Evolutionary conservation across 2,329 filamentous ascomycete genomes (phyloP).

Genomic region (Pseudohalonectria lignicola): DNA sequence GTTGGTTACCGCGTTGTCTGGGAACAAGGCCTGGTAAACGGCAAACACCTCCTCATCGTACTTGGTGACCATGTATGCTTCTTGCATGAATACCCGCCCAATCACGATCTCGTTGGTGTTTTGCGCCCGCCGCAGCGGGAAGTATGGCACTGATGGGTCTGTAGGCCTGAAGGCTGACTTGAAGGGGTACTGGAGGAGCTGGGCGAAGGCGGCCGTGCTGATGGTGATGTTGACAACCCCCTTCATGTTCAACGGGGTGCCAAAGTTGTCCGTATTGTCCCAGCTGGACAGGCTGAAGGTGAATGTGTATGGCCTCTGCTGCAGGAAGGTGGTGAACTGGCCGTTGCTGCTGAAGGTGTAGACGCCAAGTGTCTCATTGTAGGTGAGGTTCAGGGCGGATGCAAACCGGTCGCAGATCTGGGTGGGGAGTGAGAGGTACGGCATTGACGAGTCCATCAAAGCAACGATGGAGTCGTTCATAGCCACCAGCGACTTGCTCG

Average conservation of each 20-base stretch:
- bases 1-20: constrained; percentile 26
- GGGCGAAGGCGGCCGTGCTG: constrained; percentile 37
- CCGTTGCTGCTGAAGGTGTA: constrained; percentile 51
- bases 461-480: constrained; percentile 38
- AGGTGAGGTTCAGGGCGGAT: constrained; percentile 49
- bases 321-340: constrained; percentile 35
- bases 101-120: constrained; percentile 47
- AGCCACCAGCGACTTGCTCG: constrained; percentile 22
- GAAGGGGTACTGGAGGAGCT: constrained; percentile 38
- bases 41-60: constrained; percentile 43
- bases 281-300: constrained; percentile 46
- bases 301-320: constrained; percentile 35
- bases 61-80: constrained; percentile 48
- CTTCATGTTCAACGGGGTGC: constrained; percentile 31
- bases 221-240: constrained; percentile 47
- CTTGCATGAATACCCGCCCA: constrained; percentile 59
- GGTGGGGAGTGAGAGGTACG: constrained; percentile 52
- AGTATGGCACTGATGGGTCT: constrained; percentile 43
- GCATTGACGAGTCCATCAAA: constrained; percentile 52
- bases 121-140: constrained; percentile 49
- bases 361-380: constrained; percentile 50
- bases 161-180: constrained; percentile 30
- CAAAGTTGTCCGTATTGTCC: constrained; percentile 41
- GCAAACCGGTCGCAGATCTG: constrained; percentile 55
- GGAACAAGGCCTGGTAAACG: constrained; percentile 43